Conservation (phyloP, 257 asterid species). For the Coffea canephora region DNA sequence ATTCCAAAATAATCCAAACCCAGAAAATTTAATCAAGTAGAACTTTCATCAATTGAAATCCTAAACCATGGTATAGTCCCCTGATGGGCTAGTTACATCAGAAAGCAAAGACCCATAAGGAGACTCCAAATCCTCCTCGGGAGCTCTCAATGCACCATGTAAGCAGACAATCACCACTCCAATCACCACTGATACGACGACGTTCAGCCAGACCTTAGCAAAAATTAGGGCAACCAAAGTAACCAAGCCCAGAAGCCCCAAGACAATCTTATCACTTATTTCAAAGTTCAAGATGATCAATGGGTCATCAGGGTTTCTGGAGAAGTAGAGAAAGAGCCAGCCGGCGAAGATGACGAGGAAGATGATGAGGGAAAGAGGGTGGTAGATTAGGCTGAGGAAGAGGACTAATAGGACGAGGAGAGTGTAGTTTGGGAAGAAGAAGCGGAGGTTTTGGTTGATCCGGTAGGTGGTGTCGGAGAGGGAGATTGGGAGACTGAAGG, state of each 20-base stretch:
- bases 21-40: not conserved
- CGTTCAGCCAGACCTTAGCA: constrained; percentile 58
- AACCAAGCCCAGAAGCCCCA: constrained; percentile 46
- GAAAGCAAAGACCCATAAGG: constrained; percentile 85
- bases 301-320: constrained; percentile 44
- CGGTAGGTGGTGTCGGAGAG: constrained; percentile 77
- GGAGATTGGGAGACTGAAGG: constrained; percentile 75
- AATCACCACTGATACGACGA: constrained; percentile 40
- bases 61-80: constrained; percentile 39
- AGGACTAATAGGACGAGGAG: constrained; percentile 45
- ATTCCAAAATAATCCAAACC: not conserved
- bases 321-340: constrained; percentile 33
- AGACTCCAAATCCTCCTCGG: constrained; percentile 67
- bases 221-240: constrained; percentile 56
- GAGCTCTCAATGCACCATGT: constrained; percentile 79
- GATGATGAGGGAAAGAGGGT: constrained; percentile 63
- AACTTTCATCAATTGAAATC: not conserved
- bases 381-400: constrained; percentile 58
- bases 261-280: constrained; percentile 47
- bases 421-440: constrained; percentile 70
- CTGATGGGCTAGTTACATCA: constrained; percentile 70
- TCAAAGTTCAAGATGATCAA: constrained; percentile 48
- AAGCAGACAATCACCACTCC: constrained; percentile 51
- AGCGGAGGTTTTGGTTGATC: constrained; percentile 62
- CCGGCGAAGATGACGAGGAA: constrained; percentile 54